Base-by-base conservation (phyloP, 805 yeast genomes). In the Candida qinlingensis region DNA sequence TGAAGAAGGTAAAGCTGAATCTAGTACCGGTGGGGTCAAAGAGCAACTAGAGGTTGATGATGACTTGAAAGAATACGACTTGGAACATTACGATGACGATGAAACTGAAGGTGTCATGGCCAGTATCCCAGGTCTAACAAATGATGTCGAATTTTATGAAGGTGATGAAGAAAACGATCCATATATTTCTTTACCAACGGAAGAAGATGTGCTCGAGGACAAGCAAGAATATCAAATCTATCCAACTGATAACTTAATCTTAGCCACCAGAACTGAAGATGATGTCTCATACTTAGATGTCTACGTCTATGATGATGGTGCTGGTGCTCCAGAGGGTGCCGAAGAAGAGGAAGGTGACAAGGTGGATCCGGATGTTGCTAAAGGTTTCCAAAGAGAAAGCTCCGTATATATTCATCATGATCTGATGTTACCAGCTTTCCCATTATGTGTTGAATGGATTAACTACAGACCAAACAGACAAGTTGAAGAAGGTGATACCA, bases 241-340 rank as follows among this genome's bases (percentile, higher is more conserved):
- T 59, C 92, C 96, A 42, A 83, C 94, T 2, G 99, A 94, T 67
- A 94, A 89, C 64, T 69, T 94, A 71, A 77, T 94, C 31, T 75
- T 94, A 56, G 90, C 96, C 7, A 84, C 97, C 1, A 83, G 96
- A 72, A 94, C 99, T 4, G 98, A 94, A 64, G 99, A 94, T 66
- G 97, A 92, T 44, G 75, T 94, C 41, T 89, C 97, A 6, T 87
- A 85, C 62, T 73, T 94, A 61, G 98, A 94, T 61, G 95, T 92
- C 4, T 92, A 92, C 61, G 87, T 94, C 27, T 94, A 91, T 65
- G 98, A 94, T 63, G 96, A 91, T 62, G 90, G 91, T 62, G 91
- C 92, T 26, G 92, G 91, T 38, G 88, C 87, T 44, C 92, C 89
- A 45, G 75, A 70, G 30, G 82, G 82, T 27, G 74, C 80, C 5